Evolutionary conservation across 768 basidiomycete genomes (phyloP).

Genomic region (Gautieria morchelliformis): DNA sequence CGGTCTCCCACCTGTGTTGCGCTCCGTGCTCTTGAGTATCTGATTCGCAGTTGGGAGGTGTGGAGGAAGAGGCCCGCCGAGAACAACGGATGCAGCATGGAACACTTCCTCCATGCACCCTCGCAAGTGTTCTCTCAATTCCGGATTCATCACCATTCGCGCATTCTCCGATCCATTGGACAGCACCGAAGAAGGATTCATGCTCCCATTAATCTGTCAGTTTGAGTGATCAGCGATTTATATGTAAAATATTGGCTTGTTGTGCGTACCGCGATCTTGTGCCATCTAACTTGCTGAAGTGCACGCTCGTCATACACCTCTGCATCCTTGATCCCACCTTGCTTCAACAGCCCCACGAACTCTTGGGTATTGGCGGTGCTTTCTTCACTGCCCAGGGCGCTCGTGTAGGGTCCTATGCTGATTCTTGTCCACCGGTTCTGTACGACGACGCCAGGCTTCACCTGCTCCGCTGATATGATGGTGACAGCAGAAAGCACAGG

Average conservation of each 20-base stretch:
- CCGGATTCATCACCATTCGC: slow-evolving; percentile 16
- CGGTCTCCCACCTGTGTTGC: slow-evolving; percentile 16
- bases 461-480: slow-evolving; percentile 20
- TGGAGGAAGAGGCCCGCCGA: slow-evolving; percentile 16
- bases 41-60: slow-evolving; percentile 17
- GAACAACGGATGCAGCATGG: slow-evolving; percentile 14
- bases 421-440: slow-evolving; percentile 24
- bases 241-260: neutral
- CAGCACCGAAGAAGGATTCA: slow-evolving; percentile 21
- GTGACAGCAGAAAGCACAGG: slow-evolving; percentile 20
- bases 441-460: slow-evolving; percentile 15
- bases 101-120: slow-evolving; percentile 21
- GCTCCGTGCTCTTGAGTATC: slow-evolving; percentile 16
- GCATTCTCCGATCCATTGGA: slow-evolving; percentile 18
- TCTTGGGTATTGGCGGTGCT: slow-evolving; percentile 5
- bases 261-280: slow-evolving; percentile 19
- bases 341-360: slow-evolving; percentile 15
- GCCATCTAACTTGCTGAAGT: slow-evolving; percentile 21
- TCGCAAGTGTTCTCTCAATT: slow-evolving; percentile 14
- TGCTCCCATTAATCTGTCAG: slow-evolving; percentile 16
- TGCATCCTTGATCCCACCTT: slow-evolving; percentile 20
- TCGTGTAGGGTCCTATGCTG: slow-evolving; percentile 17
- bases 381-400: slow-evolving; percentile 7
- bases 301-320: slow-evolving; percentile 17
- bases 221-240: neutral